These are phyloP conservation scores for Acmispon strigosus DNA, from an alignment of 306 rosid genomes.

Conservation along the genomic window DNA sequence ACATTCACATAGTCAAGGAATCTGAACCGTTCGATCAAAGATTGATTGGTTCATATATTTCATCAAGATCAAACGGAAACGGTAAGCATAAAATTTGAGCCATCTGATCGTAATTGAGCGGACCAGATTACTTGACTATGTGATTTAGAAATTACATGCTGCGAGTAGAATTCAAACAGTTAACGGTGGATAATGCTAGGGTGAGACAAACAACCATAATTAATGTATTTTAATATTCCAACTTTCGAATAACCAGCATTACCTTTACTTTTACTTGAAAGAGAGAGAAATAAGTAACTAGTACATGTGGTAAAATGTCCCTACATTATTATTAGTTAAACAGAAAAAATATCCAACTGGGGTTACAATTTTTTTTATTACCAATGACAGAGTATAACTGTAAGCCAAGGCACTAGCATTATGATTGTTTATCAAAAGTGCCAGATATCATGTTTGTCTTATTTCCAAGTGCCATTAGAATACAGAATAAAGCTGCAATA, in stretches of 20 bases:
- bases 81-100: too few species aligned
- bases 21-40: too few species aligned
- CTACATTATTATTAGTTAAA: not conserved
- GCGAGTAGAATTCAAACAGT: not conserved
- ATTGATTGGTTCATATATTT: too few species aligned
- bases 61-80: too few species aligned
- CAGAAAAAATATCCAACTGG: not conserved
- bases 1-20: too few species aligned
- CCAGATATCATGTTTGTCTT: constrained; percentile 17
- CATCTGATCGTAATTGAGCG: too few species aligned
- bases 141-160: too few species aligned
- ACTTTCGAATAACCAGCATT: not conserved
- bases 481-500: constrained; percentile 33
- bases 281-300: not conserved
- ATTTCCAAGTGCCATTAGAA: constrained; percentile 17
- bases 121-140: too few species aligned
- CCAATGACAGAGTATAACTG: constrained; percentile 13
- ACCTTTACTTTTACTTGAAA: constrained; percentile 2
- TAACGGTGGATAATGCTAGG: not conserved
- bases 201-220: not conserved
- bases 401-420: not conserved
- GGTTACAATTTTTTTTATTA: not conserved
- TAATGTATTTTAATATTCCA: not conserved
- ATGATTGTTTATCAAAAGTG: constrained; percentile 2
- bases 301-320: constrained; percentile 4